These are phyloP conservation scores for Trichoderma polysporum DNA, from an alignment of 2,329 filamentous ascomycete species.

Conservation along the genomic window DNA sequence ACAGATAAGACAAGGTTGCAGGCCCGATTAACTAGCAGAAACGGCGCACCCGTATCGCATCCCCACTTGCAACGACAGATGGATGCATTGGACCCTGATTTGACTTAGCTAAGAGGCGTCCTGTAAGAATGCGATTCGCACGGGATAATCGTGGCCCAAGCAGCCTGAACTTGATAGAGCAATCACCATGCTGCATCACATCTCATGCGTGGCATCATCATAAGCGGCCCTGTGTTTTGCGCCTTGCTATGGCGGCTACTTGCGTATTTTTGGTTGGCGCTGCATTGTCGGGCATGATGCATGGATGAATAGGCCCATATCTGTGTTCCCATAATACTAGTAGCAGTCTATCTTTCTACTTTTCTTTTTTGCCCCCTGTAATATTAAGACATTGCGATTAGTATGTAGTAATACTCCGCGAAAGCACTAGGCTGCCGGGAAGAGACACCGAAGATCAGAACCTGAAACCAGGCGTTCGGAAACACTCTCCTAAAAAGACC, in stretches of 20 bases:
- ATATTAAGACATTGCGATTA: too few relatives aligned
- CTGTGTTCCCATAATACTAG: not conserved
- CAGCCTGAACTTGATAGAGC: not conserved
- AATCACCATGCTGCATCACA: not conserved
- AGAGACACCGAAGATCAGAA: not conserved
- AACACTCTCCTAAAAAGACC: not conserved
- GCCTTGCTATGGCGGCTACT: slow-evolving; percentile 2
- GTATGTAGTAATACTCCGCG: slow-evolving; percentile 8
- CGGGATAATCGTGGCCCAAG: too few relatives aligned
- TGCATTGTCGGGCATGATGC: too few relatives aligned
- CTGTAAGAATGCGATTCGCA: not conserved
- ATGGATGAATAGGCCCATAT: not conserved
- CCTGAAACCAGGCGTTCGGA: slow-evolving; percentile 15
- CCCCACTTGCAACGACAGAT: not conserved
- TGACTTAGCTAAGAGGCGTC: not conserved
- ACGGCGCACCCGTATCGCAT: slow-evolving; percentile 14
- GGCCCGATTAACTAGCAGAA: slow-evolving; percentile 21
- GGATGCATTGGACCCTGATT: slow-evolving; percentile 20
- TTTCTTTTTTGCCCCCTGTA: too few relatives aligned
- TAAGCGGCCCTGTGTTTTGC: not conserved
- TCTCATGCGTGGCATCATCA: not conserved
- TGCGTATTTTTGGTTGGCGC: not conserved
- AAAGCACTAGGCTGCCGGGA: slow-evolving; percentile 5
- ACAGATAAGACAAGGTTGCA: slow-evolving; percentile 21
- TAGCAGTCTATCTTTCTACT: too few relatives aligned